Conservation (phyloP, 202 grass and related monocot species). For the Tripidium arundinaceum region DNA sequence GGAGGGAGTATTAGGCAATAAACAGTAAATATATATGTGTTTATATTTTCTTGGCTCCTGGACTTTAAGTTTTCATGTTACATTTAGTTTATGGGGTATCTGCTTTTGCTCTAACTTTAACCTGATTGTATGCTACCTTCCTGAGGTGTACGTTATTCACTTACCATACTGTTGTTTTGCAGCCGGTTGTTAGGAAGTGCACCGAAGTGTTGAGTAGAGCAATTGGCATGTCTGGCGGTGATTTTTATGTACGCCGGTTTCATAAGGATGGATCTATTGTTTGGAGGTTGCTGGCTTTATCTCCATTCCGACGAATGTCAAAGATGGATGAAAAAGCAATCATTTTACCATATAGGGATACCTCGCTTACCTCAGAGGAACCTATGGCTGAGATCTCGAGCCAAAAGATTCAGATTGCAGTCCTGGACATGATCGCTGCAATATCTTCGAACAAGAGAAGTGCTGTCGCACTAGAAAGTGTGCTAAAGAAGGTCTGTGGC, state of each 20-base stretch:
- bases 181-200: conserved; percentile 81
- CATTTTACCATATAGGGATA: conserved; percentile 75
- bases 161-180: conserved; percentile 33
- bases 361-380: conserved; percentile 49
- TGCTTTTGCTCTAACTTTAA: conserved; percentile 10
- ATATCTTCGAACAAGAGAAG: conserved; percentile 64
- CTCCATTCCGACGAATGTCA: conserved; percentile 55
- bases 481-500: conserved; percentile 69
- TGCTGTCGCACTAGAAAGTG: conserved; percentile 63
- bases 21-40: not conserved
- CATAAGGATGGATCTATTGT: conserved; percentile 70
- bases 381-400: conserved; percentile 88
- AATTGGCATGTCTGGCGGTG: conserved; percentile 65
- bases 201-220: conserved; percentile 55
- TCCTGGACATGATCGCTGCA: conserved; percentile 73
- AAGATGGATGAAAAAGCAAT: conserved; percentile 58
- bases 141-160: conserved; percentile 2
- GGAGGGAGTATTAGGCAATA: not conserved
- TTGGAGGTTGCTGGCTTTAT: conserved; percentile 70
- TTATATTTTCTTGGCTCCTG: conserved; percentile 12
- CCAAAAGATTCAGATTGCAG: conserved; percentile 82
- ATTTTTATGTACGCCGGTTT: conserved; percentile 87
- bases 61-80: not conserved
- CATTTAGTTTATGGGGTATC: conserved; percentile 1
- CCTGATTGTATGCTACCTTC: conserved; percentile 5